Percentiles rank a stretch among this genome's conserved stretches.
These are phyloP conservation scores for Zostera marina DNA, from an alignment of 116 monocot species.

Conservation along the genomic window DNA sequence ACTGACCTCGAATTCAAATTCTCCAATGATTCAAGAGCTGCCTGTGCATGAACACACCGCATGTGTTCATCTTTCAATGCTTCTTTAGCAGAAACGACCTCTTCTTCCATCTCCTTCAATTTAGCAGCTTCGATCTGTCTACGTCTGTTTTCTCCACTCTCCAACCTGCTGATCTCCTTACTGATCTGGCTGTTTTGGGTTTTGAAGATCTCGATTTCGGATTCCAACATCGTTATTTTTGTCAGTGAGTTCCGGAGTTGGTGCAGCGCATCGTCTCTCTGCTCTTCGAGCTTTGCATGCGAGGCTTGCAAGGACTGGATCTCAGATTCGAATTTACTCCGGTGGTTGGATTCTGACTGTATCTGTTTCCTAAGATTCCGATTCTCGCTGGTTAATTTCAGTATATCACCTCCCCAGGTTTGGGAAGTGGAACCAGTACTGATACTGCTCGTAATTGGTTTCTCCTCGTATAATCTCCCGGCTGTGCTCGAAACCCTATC, in stretches of 20 bases:
- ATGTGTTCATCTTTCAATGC: conserved; percentile 23
- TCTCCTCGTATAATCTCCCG: no score
- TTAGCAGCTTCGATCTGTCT: conserved; percentile 36
- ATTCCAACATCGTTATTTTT: conserved; percentile 22
- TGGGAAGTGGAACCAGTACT: no score
- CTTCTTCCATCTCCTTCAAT: conserved; percentile 15
- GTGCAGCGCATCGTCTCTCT: conserved; percentile 32
- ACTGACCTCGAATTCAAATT: conserved; percentile 28
- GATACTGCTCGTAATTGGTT: no score
- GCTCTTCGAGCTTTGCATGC: conserved; percentile 17
- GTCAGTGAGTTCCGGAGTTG: conserved; percentile 24
- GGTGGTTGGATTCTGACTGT: conserved; percentile 18
- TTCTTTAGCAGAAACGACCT: conserved; percentile 18
- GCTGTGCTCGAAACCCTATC: no score
- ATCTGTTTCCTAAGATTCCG: conserved; percentile 18
- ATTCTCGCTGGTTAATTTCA: conserved; percentile 15
- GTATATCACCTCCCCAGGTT: not conserved
- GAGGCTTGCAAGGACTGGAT: conserved; percentile 14
- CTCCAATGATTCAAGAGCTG: conserved; percentile 27
- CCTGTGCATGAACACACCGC: conserved; percentile 17
- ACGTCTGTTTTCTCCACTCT: conserved; percentile 15
- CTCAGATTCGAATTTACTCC: conserved; percentile 28
- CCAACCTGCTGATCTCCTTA: conserved; percentile 8
- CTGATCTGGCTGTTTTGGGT: conserved; percentile 37
- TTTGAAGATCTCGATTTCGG: conserved; percentile 22